Conservation (phyloP, 208 protist genomes). For the Crithidia mellificae region DNA sequence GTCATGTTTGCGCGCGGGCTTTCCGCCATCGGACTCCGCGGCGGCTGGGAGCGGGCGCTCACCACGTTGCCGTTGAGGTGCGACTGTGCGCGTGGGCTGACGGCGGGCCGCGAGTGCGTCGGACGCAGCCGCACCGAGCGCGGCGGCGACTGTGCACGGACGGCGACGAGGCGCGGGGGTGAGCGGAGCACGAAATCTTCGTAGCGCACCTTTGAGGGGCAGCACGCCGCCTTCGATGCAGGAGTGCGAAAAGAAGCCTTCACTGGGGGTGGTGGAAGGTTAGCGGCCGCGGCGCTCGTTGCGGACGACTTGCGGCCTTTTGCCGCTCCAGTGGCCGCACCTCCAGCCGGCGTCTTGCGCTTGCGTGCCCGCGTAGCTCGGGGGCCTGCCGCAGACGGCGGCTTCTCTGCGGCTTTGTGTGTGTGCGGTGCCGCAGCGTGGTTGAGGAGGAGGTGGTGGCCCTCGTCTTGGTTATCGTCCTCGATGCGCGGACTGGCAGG, state of each 20-base stretch:
- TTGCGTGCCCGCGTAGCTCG: neutral
- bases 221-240: neutral
- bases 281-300: neutral
- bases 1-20: conserved; percentile 3
- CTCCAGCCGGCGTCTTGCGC: neutral
- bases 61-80: neutral
- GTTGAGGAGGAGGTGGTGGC: neutral
- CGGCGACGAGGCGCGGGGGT: neutral
- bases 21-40: neutral
- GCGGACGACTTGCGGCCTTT: neutral
- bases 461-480: neutral
- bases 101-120: neutral
- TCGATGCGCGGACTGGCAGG: neutral
- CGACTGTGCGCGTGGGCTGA: conserved; percentile 6
- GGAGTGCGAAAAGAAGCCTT: conserved; percentile 1
- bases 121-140: conserved; percentile 9
- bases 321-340: neutral
- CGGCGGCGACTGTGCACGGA: conserved; percentile 2
- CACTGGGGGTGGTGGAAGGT: neutral
- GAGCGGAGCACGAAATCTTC: conserved; percentile 10
- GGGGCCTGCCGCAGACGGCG: neutral
- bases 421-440: too few species aligned
- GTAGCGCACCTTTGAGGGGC: conserved; percentile 8
- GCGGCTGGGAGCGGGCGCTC: neutral
- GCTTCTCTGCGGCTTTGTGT: neutral